Evolutionary conservation across 2,329 filamentous ascomycete genomes (phyloP).

Genomic region (Lasiodiplodia hormozganensis): DNA sequence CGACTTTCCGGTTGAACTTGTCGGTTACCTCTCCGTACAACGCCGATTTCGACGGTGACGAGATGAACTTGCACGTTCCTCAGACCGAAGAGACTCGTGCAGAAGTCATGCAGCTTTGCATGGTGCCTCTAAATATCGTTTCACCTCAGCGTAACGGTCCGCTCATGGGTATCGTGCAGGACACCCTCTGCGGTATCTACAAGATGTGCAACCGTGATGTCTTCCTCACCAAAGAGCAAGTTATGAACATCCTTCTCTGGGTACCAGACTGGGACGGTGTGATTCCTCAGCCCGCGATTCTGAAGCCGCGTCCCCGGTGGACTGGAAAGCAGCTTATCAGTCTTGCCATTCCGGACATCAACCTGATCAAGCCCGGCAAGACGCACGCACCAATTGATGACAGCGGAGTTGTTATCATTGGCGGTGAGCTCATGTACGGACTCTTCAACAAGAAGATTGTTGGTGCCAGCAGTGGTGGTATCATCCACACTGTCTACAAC

Average conservation of each 20-base stretch:
- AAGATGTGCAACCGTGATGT: conserved; percentile 94
- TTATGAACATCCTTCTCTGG: conserved; percentile 98
- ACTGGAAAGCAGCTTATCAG: conserved; percentile 98
- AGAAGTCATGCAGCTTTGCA: conserved; percentile 90
- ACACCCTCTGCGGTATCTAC: conserved; percentile 94
- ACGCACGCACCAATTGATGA: conserved; percentile 68
- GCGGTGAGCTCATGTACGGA: conserved; percentile 88
- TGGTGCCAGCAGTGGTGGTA: conserved; percentile 86
- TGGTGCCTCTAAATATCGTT: conserved; percentile 98
- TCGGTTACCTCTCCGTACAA: conserved; percentile 99
- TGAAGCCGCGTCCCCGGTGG: conserved; percentile 92
- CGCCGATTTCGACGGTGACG: conserved; percentile 99
- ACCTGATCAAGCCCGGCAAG: conserved; percentile 53
- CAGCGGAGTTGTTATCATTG: conserved; percentile 80
- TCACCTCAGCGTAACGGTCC: conserved; percentile 96
- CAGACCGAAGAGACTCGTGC: conserved; percentile 97
- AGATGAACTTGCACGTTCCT: conserved; percentile 99
- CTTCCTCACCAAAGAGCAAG: conserved; percentile 86
- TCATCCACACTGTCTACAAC: conserved; percentile 96
- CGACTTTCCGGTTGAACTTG: conserved; percentile 95
- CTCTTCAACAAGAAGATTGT: conserved; percentile 93
- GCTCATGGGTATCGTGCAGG: conserved; percentile 99
- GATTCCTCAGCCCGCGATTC: conserved; percentile 89
- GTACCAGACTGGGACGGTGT: conserved; percentile 97
- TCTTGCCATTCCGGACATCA: conserved; percentile 87